These are phyloP conservation scores for Rutstroemia sp. DNA, from an alignment of 2,329 filamentous ascomycete species.

Conservation along the genomic window DNA sequence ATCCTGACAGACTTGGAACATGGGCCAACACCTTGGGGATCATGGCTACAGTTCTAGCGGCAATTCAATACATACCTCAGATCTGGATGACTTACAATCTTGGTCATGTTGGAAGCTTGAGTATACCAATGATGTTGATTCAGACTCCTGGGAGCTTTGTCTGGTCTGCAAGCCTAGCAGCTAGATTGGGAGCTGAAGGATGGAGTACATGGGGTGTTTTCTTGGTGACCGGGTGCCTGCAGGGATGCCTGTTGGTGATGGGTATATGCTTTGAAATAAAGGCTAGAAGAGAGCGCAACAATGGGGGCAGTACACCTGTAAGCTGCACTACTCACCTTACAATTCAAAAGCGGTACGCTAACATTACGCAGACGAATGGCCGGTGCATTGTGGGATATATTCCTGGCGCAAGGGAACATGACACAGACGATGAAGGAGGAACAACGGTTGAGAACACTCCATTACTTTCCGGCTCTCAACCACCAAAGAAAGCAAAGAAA, in stretches of 20 bases:
- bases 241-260: conserved; percentile 74
- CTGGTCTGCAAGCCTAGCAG: conserved; percentile 78
- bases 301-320: conserved; percentile 11
- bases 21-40: conserved; percentile 87
- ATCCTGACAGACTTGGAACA: conserved; percentile 55
- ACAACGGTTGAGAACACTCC: conserved; percentile 11
- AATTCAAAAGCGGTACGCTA: background rate
- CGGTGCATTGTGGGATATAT: conserved; percentile 14
- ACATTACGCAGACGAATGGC: conserved; percentile 9
- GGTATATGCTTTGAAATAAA: conserved; percentile 66
- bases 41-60: conserved; percentile 69
- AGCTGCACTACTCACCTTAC: background rate
- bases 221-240: conserved; percentile 75
- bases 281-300: conserved; percentile 15
- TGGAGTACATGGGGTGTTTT: conserved; percentile 98
- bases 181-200: conserved; percentile 68
- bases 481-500: background rate
- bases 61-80: conserved; percentile 89
- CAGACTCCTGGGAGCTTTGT: conserved; percentile 90
- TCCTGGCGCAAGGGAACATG: conserved; percentile 5
- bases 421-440: conserved; percentile 16
- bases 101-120: conserved; percentile 82
- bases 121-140: conserved; percentile 96
- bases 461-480: conserved; percentile 1
- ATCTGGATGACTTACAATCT: conserved; percentile 85